Conservation (phyloP, 768 basidiomycete species). For the Trametes cinnabarina region DNA sequence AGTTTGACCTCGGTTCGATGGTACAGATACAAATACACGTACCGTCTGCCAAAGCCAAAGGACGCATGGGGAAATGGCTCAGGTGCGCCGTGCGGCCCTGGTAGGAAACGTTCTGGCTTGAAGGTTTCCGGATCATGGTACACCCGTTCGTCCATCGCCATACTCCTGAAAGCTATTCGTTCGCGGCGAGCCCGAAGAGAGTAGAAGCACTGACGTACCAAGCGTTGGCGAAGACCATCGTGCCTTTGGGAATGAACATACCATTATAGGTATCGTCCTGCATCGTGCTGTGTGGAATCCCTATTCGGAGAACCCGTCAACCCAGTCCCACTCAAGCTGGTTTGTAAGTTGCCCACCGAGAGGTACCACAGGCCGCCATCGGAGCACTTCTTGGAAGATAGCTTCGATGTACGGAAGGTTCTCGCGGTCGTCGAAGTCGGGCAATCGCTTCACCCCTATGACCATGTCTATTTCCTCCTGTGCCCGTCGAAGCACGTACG, state of each 20-base stretch:
- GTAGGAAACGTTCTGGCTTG: conserved; percentile 46
- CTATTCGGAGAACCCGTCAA: background rate
- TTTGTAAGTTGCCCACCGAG: background rate
- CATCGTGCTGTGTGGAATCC: conserved; percentile 23
- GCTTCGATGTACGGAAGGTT: conserved; percentile 15
- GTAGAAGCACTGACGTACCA: conserved; percentile 11
- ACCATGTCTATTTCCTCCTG: conserved; percentile 16
- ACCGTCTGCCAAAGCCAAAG: conserved; percentile 13
- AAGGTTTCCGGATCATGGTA: conserved; percentile 49
- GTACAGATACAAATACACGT: background rate
- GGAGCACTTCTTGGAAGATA: conserved; percentile 15
- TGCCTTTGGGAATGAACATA: conserved; percentile 25
- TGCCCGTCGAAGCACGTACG: conserved; percentile 11
- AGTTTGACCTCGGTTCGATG: background rate
- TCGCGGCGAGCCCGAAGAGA: too few species aligned
- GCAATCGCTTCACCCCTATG: conserved; percentile 9
- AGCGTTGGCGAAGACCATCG: conserved; percentile 25
- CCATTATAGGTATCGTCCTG: conserved; percentile 28
- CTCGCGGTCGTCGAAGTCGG: conserved; percentile 19
- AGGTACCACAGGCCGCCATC: conserved; percentile 6
- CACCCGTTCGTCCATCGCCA: conserved; percentile 25
- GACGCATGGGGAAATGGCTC: conserved; percentile 17
- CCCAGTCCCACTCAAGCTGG: background rate
- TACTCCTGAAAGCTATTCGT: conserved; percentile 17
- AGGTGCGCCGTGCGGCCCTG: conserved; percentile 15